These are phyloP conservation scores for Hanseniaspora guilliermondii DNA, from an alignment of 805 yeast species.

Conservation along the genomic window DNA sequence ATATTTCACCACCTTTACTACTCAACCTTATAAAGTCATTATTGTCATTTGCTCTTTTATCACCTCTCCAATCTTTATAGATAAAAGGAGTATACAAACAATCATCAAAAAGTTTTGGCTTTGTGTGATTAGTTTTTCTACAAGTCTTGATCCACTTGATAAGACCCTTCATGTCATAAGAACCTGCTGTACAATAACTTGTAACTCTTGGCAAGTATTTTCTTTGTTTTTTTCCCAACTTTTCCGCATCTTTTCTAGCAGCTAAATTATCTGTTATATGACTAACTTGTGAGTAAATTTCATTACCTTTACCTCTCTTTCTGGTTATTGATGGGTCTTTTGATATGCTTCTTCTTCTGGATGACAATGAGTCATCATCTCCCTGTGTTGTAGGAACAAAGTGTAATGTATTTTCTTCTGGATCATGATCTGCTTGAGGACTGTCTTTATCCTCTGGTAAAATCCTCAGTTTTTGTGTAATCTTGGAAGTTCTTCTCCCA, in stretches of 20 bases:
- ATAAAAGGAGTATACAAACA: constrained; percentile 85
- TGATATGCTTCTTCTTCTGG: not conserved
- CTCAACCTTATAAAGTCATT: constrained; percentile 55
- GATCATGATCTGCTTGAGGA: not conserved
- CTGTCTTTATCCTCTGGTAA: constrained; percentile 32
- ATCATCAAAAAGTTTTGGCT: constrained; percentile 85
- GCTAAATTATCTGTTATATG: constrained; percentile 66
- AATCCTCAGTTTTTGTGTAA: constrained; percentile 59
- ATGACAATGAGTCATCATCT: constrained; percentile 13
- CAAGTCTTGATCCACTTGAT: constrained; percentile 75
- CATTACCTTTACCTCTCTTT: constrained; percentile 27
- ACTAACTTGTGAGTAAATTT: constrained; percentile 72
- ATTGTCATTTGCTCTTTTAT: constrained; percentile 30
- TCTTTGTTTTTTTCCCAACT: constrained; percentile 64
- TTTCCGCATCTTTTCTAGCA: constrained; percentile 88
- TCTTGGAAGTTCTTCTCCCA: constrained; percentile 62
- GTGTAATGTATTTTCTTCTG: constrained; percentile 18
- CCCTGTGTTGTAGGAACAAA: constrained; percentile 10
- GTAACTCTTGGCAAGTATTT: constrained; percentile 84
- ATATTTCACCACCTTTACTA: constrained; percentile 92
- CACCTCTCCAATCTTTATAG: constrained; percentile 65
- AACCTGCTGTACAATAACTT: constrained; percentile 90
- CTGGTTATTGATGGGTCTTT: constrained; percentile 18
- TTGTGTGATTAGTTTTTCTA: constrained; percentile 57
- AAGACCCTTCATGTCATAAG: constrained; percentile 78